A percentile compares a stretch with the other conserved stretches of the same genome.
These are phyloP conservation scores for Penicillium capsulatum DNA, from an alignment of 2,329 filamentous ascomycete species.

Conservation along the genomic window DNA sequence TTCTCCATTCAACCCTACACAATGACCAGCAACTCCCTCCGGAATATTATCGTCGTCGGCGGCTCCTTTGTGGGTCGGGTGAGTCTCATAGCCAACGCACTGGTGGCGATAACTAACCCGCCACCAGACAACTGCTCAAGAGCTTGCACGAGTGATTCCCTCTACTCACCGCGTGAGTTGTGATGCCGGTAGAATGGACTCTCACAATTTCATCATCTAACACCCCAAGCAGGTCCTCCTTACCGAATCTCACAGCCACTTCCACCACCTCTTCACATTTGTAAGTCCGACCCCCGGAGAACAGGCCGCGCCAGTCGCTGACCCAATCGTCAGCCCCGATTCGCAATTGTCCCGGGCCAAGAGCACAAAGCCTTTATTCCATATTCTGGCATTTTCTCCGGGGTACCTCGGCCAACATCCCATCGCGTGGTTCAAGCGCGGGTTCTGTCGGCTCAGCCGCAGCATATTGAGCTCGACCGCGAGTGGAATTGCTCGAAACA, in stretches of 20 bases:
- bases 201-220: no score
- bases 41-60: slow-evolving; percentile 36
- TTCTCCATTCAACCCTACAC: slow-evolving; percentile 1
- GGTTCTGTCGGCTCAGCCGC: slow-evolving; percentile 27
- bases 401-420: slow-evolving; percentile 17
- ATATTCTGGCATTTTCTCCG: slow-evolving; percentile 31
- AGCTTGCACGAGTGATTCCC: slow-evolving; percentile 33
- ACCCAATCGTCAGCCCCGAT: slow-evolving; percentile 26
- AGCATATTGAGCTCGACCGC: slow-evolving; percentile 31
- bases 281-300: slow-evolving; percentile 19
- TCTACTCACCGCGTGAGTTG: slow-evolving; percentile 31
- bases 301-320: no score
- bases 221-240: no score
- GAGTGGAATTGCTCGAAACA: slow-evolving; percentile 33
- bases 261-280: slow-evolving; percentile 37
- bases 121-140: slow-evolving; percentile 30
- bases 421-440: slow-evolving; percentile 33
- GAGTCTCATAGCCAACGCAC: slow-evolving; percentile 5
- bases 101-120: slow-evolving; percentile 7
- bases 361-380: slow-evolving; percentile 38
- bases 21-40: slow-evolving; percentile 27
- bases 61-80: slow-evolving; percentile 37
- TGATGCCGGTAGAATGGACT: not conserved
- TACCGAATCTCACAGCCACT: slow-evolving; percentile 35
- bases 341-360: slow-evolving; percentile 33